These are phyloP conservation scores for Globisporangium polare DNA, from an alignment of 352 stramenopile species.

Conservation along the genomic window DNA sequence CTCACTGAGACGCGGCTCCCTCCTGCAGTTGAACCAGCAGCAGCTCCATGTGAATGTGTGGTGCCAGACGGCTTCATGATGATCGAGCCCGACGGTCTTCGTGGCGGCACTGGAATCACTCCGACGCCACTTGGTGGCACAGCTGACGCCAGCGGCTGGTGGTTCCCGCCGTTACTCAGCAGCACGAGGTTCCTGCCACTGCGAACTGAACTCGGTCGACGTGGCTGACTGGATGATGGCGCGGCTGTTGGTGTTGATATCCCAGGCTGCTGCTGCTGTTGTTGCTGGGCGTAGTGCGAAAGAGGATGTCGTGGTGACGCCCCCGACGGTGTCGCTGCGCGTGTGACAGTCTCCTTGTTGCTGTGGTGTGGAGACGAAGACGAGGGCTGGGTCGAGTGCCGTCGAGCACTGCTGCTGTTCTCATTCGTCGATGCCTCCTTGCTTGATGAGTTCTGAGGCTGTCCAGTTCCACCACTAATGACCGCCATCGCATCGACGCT, in stretches of 20 bases:
- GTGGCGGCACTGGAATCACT: conserved; percentile 2
- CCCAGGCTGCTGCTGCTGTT: conserved; percentile 12
- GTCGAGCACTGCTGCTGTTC: neutral
- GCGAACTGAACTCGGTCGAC: conserved; percentile 41
- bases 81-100: neutral
- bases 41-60: neutral
- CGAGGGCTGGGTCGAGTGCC: neutral
- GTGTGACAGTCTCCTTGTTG: neutral
- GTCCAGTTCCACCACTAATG: neutral
- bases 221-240: neutral
- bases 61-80: neutral
- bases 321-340: conserved; percentile 10
- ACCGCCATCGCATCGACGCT: neutral
- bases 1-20: conserved; percentile 21
- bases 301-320: conserved; percentile 12
- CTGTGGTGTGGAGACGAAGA: neutral
- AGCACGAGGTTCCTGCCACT: conserved; percentile 48
- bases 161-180: conserved; percentile 16
- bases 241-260: neutral
- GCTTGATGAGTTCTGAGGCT: neutral
- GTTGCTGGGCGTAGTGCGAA: neutral
- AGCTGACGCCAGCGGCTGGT: neutral
- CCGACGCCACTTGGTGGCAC: conserved; percentile 1
- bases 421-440: neutral
- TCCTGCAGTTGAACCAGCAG: neutral